Conservation (phyloP, 2,329 filamentous ascomycete species). For the Didymella arachidicola region DNA sequence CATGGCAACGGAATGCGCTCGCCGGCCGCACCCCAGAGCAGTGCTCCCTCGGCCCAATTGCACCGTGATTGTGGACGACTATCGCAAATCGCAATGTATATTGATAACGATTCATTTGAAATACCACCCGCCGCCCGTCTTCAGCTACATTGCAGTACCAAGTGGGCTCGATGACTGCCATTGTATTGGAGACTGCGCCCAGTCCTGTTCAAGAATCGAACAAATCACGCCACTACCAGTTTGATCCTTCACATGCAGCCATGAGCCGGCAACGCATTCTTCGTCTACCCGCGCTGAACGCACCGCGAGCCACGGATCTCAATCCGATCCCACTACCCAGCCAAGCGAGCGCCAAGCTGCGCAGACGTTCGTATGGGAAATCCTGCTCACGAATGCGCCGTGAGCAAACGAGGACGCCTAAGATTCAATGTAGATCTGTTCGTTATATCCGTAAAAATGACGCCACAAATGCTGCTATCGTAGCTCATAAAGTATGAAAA, state of each 20-base stretch:
- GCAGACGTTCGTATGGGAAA: conserved; percentile 6
- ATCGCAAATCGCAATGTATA: conserved; percentile 19
- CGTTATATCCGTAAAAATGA: conserved; percentile 5
- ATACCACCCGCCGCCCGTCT: conserved; percentile 9
- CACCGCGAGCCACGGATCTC: conserved; percentile 7
- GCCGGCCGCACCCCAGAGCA: conserved; percentile 10
- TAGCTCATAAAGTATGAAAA: conserved; percentile 8
- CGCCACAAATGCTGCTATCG: conserved; percentile 11
- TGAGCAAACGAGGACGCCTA: neutral
- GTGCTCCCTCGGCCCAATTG: conserved; percentile 10
- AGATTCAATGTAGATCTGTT: conserved; percentile 4
- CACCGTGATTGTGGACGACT: conserved; percentile 6
- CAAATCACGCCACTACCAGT: conserved; percentile 14
- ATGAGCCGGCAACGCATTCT: conserved; percentile 8
- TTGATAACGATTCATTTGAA: conserved; percentile 18
- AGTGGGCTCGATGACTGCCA: conserved; percentile 6
- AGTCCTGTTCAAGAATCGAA: neutral
- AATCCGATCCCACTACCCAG: conserved; percentile 8
- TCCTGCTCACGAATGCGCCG: conserved; percentile 10
- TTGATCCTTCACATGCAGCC: conserved; percentile 14
- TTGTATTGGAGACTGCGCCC: neutral
- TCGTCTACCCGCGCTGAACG: conserved; percentile 10
- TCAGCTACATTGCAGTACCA: conserved; percentile 9
- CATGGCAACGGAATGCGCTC: conserved; percentile 15
- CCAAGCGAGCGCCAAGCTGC: conserved; percentile 19